Conservation (phyloP, 2,329 filamentous ascomycete species). For the Neonectria neomacrospora region DNA sequence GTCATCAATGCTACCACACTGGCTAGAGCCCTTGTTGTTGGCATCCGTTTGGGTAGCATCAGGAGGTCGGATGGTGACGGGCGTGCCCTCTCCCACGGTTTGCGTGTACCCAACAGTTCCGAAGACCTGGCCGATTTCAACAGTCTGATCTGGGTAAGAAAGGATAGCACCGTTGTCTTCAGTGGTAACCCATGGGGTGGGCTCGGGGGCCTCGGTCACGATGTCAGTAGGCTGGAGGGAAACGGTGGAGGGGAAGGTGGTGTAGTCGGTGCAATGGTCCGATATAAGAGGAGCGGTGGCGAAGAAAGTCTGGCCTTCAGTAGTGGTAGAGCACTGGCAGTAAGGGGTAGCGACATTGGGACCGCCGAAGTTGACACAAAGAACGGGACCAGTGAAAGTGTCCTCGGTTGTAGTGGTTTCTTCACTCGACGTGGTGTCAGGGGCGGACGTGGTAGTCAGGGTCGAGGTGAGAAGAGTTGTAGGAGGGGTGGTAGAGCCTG, state of each 20-base stretch:
- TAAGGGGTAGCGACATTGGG: slow-evolving; percentile 29
- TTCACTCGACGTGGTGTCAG: slow-evolving; percentile 3
- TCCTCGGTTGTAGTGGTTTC: slow-evolving; percentile 13
- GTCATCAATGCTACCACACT: slow-evolving; percentile 30
- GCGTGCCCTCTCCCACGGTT: slow-evolving; percentile 9
- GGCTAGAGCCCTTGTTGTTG: slow-evolving; percentile 34
- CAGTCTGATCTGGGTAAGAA: slow-evolving; percentile 21
- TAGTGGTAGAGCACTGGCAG: slow-evolving; percentile 31
- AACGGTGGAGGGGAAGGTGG: slow-evolving; percentile 27
- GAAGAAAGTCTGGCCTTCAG: slow-evolving; percentile 22
- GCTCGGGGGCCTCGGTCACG: slow-evolving; percentile 10
- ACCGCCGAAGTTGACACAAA: slow-evolving; percentile 30
- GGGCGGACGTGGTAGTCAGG: slow-evolving; percentile 8
- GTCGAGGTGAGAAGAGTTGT: slow-evolving; percentile 26
- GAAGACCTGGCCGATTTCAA: background rate
- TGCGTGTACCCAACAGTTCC: slow-evolving; percentile 8
- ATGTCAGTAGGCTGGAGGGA: slow-evolving; percentile 15
- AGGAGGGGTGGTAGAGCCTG: slow-evolving; percentile 3
- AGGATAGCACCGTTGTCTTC: slow-evolving; percentile 21
- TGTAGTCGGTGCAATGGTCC: slow-evolving; percentile 20
- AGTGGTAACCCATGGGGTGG: slow-evolving; percentile 17
- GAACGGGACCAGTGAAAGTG: slow-evolving; percentile 18
- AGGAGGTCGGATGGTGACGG: slow-evolving; percentile 3
- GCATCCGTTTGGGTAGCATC: slow-evolving; percentile 10
- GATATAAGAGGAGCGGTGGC: slow-evolving; percentile 28